Evolutionary conservation across 202 grass and related monocot species (phyloP).

Genomic region (Eragrostis tef): DNA sequence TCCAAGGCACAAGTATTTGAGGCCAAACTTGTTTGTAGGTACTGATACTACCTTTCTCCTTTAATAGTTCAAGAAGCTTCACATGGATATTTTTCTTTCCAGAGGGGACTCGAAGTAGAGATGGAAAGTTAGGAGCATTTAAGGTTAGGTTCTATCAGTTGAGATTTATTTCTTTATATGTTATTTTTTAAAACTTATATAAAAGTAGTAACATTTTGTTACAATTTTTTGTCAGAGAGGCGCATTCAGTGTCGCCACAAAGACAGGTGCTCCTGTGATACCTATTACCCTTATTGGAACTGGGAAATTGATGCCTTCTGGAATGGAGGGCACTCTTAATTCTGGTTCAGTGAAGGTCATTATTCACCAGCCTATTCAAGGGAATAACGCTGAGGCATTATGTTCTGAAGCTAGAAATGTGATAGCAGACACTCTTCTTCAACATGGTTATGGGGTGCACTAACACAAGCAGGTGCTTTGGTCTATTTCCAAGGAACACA

Average conservation of each 20-base stretch:
- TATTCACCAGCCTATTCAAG: constrained; percentile 72
- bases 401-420: constrained; percentile 69
- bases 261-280: constrained; percentile 77
- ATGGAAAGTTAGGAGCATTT: constrained; percentile 87
- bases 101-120: constrained; percentile 88
- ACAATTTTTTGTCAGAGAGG: constrained; percentile 62
- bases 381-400: constrained; percentile 65
- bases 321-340: constrained; percentile 82
- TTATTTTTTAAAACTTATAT: too few relatives aligned
- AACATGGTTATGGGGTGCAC: constrained; percentile 74
- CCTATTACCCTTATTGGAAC: constrained; percentile 90
- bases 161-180: constrained; percentile 7
- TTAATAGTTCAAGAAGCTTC: constrained; percentile 23
- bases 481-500: constrained; percentile 5
- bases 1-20: constrained; percentile 20
- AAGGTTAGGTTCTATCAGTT: constrained; percentile 62
- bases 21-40: constrained; percentile 40
- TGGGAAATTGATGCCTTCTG: constrained; percentile 83
- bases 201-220: constrained; percentile 1
- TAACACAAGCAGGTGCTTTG: constrained; percentile 49
- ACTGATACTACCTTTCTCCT: constrained; percentile 13
- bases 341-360: constrained; percentile 82
- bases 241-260: constrained; percentile 88
- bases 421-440: constrained; percentile 68
- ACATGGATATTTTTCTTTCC: constrained; percentile 70